These are phyloP conservation scores for Fusarium staphyleae DNA, from an alignment of 2,329 filamentous ascomycete species.

Conservation along the genomic window DNA sequence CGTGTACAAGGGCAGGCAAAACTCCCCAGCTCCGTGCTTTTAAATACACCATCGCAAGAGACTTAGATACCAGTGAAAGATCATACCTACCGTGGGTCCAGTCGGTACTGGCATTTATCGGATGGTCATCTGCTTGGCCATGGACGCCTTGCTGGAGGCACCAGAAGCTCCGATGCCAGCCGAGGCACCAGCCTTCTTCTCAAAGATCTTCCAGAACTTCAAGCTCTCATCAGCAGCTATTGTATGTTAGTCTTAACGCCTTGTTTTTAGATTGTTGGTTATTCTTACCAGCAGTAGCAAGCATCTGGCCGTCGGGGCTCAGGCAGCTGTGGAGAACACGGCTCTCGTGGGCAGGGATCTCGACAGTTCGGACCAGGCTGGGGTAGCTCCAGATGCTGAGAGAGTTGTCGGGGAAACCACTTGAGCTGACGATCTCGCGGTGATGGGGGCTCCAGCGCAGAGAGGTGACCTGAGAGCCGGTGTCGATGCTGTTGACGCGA, in stretches of 20 bases:
- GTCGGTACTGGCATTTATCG: slow-evolving; percentile 60
- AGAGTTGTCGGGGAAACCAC: slow-evolving; percentile 98
- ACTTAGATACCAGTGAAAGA: slow-evolving; percentile 53
- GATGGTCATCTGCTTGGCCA: slow-evolving; percentile 96
- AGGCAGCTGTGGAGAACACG: slow-evolving; percentile 95
- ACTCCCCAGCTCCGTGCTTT: slow-evolving; percentile 64
- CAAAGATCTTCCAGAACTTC: slow-evolving; percentile 99
- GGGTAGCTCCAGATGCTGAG: slow-evolving; percentile 99
- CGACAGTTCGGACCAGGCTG: slow-evolving; percentile 93
- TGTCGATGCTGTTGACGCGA: slow-evolving; percentile 98
- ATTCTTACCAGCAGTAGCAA: slow-evolving; percentile 82
- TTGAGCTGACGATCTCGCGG: slow-evolving; percentile 97
- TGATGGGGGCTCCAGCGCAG: slow-evolving; percentile 96
- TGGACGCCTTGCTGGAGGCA: slow-evolving; percentile 78
- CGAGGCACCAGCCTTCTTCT: slow-evolving; percentile 88
- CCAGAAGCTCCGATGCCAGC: slow-evolving; percentile 70
- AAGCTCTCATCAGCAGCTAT: slow-evolving; percentile 90
- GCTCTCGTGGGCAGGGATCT: slow-evolving; percentile 97
- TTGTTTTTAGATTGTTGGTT: background rate
- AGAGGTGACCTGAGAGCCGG: slow-evolving; percentile 95
- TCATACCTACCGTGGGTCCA: slow-evolving; percentile 57
- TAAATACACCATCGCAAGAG: slow-evolving; percentile 51
- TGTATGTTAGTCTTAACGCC: slow-evolving; percentile 13
- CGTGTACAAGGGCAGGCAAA: slow-evolving; percentile 51
- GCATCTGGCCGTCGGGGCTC: slow-evolving; percentile 96